Conservation (phyloP, 805 yeast species). For the Lipomyces oligophaga region DNA sequence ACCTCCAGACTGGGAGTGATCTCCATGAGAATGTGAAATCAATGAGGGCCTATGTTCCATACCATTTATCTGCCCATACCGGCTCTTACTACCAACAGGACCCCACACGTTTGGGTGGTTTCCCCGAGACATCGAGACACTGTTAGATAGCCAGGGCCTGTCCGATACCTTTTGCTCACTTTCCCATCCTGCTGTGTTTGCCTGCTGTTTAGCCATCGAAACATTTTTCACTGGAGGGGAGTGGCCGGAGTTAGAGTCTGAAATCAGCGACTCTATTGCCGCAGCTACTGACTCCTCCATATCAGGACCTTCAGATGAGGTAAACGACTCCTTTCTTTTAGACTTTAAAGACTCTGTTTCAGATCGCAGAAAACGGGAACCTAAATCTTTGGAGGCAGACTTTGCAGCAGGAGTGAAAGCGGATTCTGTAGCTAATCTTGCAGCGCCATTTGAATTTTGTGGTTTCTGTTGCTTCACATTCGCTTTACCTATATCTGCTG, state of each 20-base stretch:
- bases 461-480: not conserved
- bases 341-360: not conserved
- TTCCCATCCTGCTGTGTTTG: conserved; percentile 13
- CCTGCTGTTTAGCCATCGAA: conserved; percentile 3
- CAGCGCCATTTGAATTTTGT: not conserved
- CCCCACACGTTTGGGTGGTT: conserved; percentile 26
- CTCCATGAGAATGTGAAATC: not conserved
- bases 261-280: conserved; percentile 23
- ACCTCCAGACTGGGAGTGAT: not conserved
- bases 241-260: conserved; percentile 21
- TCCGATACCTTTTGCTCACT: conserved; percentile 11
- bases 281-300: conserved; percentile 25
- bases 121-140: conserved; percentile 15
- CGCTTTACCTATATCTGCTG: not conserved
- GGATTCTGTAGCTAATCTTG: not conserved
- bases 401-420: not conserved
- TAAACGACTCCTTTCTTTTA: conserved; percentile 17
- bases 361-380: not conserved
- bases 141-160: conserved; percentile 7
- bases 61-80: conserved; percentile 22
- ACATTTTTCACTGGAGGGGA: conserved; percentile 23
- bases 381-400: not conserved
- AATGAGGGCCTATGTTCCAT: conserved; percentile 10
- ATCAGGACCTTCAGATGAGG: conserved; percentile 19
- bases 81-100: conserved; percentile 23